A percentile compares a stretch with the other conserved stretches of the same genome.
These are phyloP conservation scores for Moesziomyces globuligerus DNA, from an alignment of 1,284 basidiomycete genomes.

Conservation along the genomic window DNA sequence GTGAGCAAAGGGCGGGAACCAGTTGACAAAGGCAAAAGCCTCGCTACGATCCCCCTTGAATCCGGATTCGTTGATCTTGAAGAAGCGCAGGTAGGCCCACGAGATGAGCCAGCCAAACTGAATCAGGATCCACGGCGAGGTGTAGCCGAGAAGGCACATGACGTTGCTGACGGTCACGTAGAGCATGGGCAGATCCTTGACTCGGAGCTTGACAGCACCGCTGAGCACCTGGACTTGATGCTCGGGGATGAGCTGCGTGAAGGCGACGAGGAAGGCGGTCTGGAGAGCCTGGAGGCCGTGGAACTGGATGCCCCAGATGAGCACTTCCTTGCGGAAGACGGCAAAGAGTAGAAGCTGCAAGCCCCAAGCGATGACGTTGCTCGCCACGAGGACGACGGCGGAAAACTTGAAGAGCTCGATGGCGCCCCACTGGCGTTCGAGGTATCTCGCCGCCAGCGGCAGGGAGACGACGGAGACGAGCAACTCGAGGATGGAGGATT, in stretches of 20 bases:
- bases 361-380: constrained; percentile 61
- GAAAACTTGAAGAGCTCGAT: constrained; percentile 88
- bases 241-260: constrained; percentile 96
- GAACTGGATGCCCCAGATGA: constrained; percentile 80
- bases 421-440: constrained; percentile 92
- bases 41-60: constrained; percentile 86
- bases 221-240: constrained; percentile 89
- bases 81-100: constrained; percentile 95
- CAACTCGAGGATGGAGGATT: constrained; percentile 85
- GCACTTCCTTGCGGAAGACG: constrained; percentile 53
- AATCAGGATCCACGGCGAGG: constrained; percentile 93
- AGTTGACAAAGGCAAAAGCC: constrained; percentile 92
- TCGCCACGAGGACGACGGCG: constrained; percentile 71
- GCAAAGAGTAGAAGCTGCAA: constrained; percentile 54
- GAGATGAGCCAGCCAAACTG: constrained; percentile 95
- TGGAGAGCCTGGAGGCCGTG: constrained; percentile 94
- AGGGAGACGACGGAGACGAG: constrained; percentile 80
- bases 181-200: constrained; percentile 93
- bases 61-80: constrained; percentile 79
- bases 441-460: constrained; percentile 83
- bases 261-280: constrained; percentile 88
- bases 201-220: constrained; percentile 83
- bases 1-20: constrained; percentile 86
- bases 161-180: constrained; percentile 91
- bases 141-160: constrained; percentile 85